Percentiles rank a stretch among this genome's conserved stretches.
phyloP scores from a whole-genome alignment of 73 alveolate species.

The Uronychia setigera region DNA sequence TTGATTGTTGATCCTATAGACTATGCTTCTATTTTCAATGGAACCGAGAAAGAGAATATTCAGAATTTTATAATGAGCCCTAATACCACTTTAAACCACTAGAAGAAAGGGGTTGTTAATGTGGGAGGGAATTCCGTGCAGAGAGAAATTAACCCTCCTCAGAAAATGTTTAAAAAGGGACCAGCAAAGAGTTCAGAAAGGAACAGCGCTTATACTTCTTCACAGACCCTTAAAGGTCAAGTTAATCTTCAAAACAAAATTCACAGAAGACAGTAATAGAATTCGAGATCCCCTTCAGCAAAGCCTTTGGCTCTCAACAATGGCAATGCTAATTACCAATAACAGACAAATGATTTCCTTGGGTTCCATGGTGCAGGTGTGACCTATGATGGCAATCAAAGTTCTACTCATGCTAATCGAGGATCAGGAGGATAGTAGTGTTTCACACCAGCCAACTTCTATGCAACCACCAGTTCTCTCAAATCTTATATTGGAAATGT shows the following conservation, averaged over 20 bases:
- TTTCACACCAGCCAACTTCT: neutral
- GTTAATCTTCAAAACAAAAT: neutral
- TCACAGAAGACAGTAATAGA: neutral
- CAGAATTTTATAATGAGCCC: neutral
- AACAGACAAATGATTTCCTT: neutral
- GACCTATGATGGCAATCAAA: neutral
- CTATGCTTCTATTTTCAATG: neutral
- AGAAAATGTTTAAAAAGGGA: neutral
- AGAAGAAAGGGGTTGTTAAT: no score
- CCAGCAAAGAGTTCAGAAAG: neutral
- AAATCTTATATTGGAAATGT: neutral
- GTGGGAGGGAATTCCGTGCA: no score
- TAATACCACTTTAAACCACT: neutral
- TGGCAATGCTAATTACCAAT: neutral
- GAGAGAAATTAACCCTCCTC: neutral
- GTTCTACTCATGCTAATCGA: neutral
- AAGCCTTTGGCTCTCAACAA: neutral
- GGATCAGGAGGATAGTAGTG: neutral
- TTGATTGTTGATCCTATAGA: neutral
- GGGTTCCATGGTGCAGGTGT: neutral
- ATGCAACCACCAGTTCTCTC: neutral
- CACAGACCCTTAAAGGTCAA: neutral
- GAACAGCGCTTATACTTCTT: neutral
- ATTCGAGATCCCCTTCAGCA: neutral
- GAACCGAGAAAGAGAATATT: neutral